A percentile compares a stretch with the other conserved stretches of the same genome.
phyloP scores from a whole-genome alignment of 2,329 filamentous ascomycete species.

The Kalaharituber pfeilii region DNA sequence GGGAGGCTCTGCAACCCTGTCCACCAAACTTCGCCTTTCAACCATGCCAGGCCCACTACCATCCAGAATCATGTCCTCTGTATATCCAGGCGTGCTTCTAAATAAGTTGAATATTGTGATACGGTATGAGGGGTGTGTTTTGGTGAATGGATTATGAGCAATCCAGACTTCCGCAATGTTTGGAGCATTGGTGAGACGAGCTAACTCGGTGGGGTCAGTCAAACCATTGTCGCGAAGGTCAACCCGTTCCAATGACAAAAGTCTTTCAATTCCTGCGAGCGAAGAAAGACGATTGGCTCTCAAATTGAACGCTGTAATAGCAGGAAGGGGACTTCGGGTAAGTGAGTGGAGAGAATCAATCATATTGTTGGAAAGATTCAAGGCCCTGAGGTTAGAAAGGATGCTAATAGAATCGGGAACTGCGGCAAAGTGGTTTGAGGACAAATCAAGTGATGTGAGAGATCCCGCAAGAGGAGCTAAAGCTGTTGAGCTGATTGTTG shows the following conservation, averaged over 20 bases:
- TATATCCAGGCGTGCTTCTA: constrained; percentile 72
- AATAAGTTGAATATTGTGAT: constrained; percentile 93
- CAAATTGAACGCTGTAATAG: constrained; percentile 83
- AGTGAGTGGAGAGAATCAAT: constrained; percentile 85
- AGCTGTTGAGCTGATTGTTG: constrained; percentile 56
- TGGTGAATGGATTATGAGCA: constrained; percentile 76
- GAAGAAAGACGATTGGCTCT: constrained; percentile 74
- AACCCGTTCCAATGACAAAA: constrained; percentile 73
- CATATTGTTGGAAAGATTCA: constrained; percentile 95
- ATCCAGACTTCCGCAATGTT: constrained; percentile 89
- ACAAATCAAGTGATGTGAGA: constrained; percentile 79
- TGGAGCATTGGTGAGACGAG: constrained; percentile 73
- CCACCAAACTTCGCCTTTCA: constrained; percentile 69
- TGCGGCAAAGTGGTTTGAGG: constrained; percentile 81
- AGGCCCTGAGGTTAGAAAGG: constrained; percentile 68
- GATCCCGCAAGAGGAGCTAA: constrained; percentile 71
- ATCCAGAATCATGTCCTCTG: constrained; percentile 80
- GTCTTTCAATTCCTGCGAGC: constrained; percentile 73
- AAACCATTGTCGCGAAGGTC: constrained; percentile 83
- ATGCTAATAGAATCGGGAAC: constrained; percentile 80
- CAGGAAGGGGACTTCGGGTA: constrained; percentile 67
- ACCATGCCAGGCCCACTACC: constrained; percentile 64
- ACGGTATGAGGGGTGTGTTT: constrained; percentile 69
- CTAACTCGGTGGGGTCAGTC: constrained; percentile 79
- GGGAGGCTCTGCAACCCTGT: constrained; percentile 58